phyloP scores from a whole-genome alignment of 805 yeast genomes.

The Vanderwaltozyma verrucispora region DNA sequence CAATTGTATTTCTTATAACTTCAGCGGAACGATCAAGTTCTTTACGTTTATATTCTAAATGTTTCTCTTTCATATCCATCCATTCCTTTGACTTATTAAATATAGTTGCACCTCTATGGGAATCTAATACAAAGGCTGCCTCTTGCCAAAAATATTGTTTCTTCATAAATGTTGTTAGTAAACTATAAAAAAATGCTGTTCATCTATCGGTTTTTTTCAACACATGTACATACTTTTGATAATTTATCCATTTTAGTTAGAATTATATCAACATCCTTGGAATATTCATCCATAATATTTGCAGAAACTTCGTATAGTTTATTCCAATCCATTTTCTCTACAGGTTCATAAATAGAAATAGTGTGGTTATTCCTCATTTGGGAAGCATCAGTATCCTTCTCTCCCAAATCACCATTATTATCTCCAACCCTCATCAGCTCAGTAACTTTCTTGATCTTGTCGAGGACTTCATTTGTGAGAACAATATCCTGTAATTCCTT shows the following conservation, averaged over 20 bases:
- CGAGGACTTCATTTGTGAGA: constrained; percentile 10
- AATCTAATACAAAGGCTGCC: constrained; percentile 24
- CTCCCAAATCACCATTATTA: no score
- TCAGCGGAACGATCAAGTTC: constrained; percentile 19
- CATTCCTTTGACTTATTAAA: constrained; percentile 22
- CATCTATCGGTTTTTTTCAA: no score
- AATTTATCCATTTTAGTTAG: constrained; percentile 16
- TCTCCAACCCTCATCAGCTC: constrained; percentile 8
- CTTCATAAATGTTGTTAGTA: constrained; percentile 6
- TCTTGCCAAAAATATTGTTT: constrained; percentile 27
- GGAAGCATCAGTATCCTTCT: no score
- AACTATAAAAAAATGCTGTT: no score
- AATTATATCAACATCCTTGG: constrained; percentile 18
- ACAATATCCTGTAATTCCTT: constrained; percentile 8
- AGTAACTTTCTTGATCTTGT: constrained; percentile 11
- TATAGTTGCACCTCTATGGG: constrained; percentile 21
- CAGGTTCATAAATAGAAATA: background rate
- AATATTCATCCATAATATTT: constrained; percentile 22
- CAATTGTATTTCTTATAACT: constrained; percentile 21
- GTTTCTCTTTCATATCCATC: constrained; percentile 19
- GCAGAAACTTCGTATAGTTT: constrained; percentile 22
- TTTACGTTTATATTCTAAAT: constrained; percentile 13
- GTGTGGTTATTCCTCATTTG: no score
- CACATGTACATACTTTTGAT: constrained; percentile 14
- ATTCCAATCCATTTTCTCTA: constrained; percentile 23